Evolutionary conservation across 257 asterid species (phyloP), one percentile per base, ranked within the genome.

Genomic region (Nicotiana paniculata): DNA sequence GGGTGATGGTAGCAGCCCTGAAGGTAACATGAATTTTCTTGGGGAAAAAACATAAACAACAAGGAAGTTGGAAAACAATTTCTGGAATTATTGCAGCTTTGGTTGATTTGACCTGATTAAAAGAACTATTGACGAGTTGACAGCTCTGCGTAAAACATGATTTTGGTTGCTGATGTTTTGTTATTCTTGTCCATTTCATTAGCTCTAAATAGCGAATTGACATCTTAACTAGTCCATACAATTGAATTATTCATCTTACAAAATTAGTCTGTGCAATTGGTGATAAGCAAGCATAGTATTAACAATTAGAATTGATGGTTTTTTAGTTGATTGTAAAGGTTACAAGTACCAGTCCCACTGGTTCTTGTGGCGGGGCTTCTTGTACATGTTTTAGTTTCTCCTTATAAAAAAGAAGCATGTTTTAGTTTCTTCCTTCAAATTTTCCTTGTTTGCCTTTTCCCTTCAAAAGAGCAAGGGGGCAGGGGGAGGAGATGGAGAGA

Each of bases 1-100:
- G 99, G 99, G 94, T 96, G 83, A 84, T 92, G 91, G 96, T 94
- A 86, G 97, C 98, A 77, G 97, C 99, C 78, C 87, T 96, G 51
- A 91, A 93, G 99, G 99, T 93, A 83, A 77, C 77, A 16, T 30
- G 51, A 78, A 24, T 24, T 63, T 28, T 80, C 61, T 33, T 15
- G 28, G 32, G 2, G 24, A 13, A 6, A 43, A 46, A 21, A 15
- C 5, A 74, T 16, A 21, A 57, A 13, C 9, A 48, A 6, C 62
- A 74, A 74, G 57, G 79, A 74, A 72, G 79, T 6, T 72, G 39
- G 4, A 28, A 43, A 74, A 74, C 79, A 24, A 8, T 74, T 74
- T 74, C 39, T 74, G 79, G 62, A 46, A 74, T 48, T 74, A 48
- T 48, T 74, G 58, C 43, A 26, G 58, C 33, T 43, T 70, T 70